Base-by-base conservation (phyloP, 495 filamentous ascomycete species). In the Lichenothelia convexa region DNA sequence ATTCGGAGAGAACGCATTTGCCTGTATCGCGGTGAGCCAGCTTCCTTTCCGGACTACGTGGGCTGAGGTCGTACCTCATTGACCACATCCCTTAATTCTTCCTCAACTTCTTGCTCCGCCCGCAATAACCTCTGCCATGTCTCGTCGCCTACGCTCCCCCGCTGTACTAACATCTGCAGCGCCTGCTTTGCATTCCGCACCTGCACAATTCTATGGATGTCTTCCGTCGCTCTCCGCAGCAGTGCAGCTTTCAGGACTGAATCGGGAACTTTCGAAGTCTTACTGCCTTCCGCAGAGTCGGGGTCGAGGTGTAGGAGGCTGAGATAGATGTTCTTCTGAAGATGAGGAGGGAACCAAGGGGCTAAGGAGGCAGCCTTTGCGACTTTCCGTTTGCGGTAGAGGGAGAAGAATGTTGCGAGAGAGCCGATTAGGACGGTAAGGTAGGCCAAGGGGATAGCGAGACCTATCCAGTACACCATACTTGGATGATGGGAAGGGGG, bases 41-140 rank as follows among this genome's bases (percentile, higher is more conserved):
- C 30, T 43, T 37, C 36, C 19, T 24, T 34, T 26, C 20, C 39
- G 5, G 15, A 5, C n/a, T 18, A 17, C 11, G 11, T 29, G 9
- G 2, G 9, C 9, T 29, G 22, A 16, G 18, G 15, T 21, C 53
- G 34, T 35, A 91, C 84, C 78, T 97, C 89, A 46, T 75, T 68
- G 22, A 94, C 83, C 29, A 94, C 85, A 61, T 97, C 89, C 43
- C 78, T 65, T 22, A 97, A 63, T 58, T 97, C 89, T 41, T 85
- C 87, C 58, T 97, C 85, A 62, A 93, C 91, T 63, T 95, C 89
- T 64, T 87, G 87, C 68, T 97, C 89, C 18, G 87, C 89, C 27
- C 80, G 63, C 47, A 70, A 51, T 54, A 94, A 92, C 26, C 89
- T 66, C 61, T 94, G 89, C 80, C 85, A 94, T 29, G 95, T 55